Evolutionary conservation across 2,329 filamentous ascomycete genomes (phyloP).

Genomic region (Dryadomyces quercus-mongolicae): DNA sequence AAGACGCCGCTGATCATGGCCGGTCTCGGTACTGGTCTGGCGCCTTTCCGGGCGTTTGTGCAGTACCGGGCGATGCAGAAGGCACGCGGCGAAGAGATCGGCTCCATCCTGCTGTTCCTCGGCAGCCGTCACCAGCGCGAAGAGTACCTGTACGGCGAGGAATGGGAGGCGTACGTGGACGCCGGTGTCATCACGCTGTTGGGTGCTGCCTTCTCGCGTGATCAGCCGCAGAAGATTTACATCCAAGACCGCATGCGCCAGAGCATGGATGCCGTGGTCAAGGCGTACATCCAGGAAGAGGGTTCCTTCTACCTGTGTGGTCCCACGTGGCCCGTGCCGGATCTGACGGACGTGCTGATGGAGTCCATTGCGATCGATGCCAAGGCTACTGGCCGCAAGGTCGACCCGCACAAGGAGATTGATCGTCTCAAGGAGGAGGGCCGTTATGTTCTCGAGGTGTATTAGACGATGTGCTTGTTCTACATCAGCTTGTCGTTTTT

Average conservation of each 20-base stretch:
- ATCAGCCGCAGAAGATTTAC: conserved; percentile 97
- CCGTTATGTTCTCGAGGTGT: conserved; percentile 93
- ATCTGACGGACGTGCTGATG: conserved; percentile 86
- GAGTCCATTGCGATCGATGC: conserved; percentile 78
- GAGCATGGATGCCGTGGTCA: conserved; percentile 67
- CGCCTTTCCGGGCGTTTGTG: conserved; percentile 97
- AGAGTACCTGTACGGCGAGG: conserved; percentile 97
- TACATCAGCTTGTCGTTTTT: too few species aligned
- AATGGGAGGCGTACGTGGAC: conserved; percentile 97
- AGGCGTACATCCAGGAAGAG: conserved; percentile 77
- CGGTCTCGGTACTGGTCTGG: conserved; percentile 91
- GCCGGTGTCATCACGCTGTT: conserved; percentile 91
- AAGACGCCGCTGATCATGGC: conserved; percentile 97
- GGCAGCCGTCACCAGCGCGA: conserved; percentile 94
- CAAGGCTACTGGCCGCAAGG: conserved; percentile 60
- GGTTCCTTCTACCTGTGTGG: conserved; percentile 96
- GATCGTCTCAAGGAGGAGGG: conserved; percentile 92
- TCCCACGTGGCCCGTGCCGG: conserved; percentile 95
- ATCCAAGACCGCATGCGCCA: conserved; percentile 97
- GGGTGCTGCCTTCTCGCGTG: conserved; percentile 87
- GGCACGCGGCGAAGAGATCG: conserved; percentile 91
- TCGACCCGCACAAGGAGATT: conserved; percentile 81
- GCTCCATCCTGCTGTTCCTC: conserved; percentile 88
- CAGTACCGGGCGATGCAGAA: conserved; percentile 98
- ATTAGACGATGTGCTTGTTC: conserved; percentile 33